Percentiles rank a stretch among this genome's conserved stretches.
These are phyloP conservation scores for Selenicereus undatus DNA, from an alignment of 148 eudicot genomes.

Conservation along the genomic window DNA sequence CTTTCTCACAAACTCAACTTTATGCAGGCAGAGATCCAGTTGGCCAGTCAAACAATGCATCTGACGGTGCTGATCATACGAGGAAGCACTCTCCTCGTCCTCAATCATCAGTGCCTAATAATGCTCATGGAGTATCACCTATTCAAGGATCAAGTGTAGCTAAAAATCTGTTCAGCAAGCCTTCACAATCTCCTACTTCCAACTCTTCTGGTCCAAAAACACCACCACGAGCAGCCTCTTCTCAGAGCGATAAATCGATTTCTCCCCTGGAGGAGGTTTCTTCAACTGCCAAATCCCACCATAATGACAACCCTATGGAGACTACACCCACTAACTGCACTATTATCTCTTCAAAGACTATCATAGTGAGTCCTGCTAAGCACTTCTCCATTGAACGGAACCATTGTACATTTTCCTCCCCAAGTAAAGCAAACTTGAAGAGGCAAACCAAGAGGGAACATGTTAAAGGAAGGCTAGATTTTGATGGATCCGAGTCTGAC, in stretches of 20 bases:
- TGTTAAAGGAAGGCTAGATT: constrained; percentile 87
- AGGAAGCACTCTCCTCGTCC: constrained; percentile 28
- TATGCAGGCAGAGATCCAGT: constrained; percentile 33
- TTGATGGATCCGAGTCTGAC: constrained; percentile 67
- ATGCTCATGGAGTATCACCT: constrained; percentile 23
- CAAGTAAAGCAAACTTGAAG: constrained; percentile 43
- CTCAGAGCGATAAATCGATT: constrained; percentile 52
- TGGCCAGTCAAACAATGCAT: constrained; percentile 27
- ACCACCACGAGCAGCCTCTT: constrained; percentile 57
- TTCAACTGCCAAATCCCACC: constrained; percentile 49
- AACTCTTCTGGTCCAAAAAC: constrained; percentile 63
- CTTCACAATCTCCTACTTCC: constrained; percentile 40
- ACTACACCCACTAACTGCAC: constrained; percentile 62
- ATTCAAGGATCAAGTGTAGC: constrained; percentile 60
- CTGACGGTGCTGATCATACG: constrained; percentile 19
- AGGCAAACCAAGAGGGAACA: constrained; percentile 54
- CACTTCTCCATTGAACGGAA: constrained; percentile 62
- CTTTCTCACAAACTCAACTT: not conserved
- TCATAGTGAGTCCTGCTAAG: constrained; percentile 73
- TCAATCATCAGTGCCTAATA: constrained; percentile 25
- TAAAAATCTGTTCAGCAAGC: constrained; percentile 60
- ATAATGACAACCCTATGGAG: constrained; percentile 36
- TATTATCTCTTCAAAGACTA: constrained; percentile 65
- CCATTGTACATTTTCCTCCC: constrained; percentile 60
- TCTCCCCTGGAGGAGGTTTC: constrained; percentile 56